phyloP scores from a whole-genome alignment of 495 filamentous ascomycete genomes.

The Xylaria venustula region DNA sequence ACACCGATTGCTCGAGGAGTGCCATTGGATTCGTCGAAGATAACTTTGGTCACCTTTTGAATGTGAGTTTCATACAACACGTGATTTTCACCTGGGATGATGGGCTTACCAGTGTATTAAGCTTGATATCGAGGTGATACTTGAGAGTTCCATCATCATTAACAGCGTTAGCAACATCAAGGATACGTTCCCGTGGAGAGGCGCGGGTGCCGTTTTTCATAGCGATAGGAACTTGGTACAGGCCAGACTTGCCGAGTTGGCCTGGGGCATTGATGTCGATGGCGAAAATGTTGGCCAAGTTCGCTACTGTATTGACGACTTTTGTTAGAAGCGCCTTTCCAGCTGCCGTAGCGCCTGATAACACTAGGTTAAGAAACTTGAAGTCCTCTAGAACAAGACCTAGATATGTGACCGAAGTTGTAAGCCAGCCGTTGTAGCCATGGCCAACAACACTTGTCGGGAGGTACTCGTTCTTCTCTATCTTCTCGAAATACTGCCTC shows the following conservation, averaged over 20 bases:
- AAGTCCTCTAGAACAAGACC: slow-evolving; percentile 42
- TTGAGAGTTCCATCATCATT: slow-evolving; percentile 52
- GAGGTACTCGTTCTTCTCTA: slow-evolving; percentile 55
- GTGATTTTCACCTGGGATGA: slow-evolving; percentile 25
- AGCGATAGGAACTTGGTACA: slow-evolving; percentile 44
- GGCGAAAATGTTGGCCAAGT: slow-evolving; percentile 36
- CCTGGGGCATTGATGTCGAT: slow-evolving; percentile 41
- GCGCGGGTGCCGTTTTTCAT: slow-evolving; percentile 45
- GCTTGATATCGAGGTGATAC: slow-evolving; percentile 57
- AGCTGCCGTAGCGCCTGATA: slow-evolving; percentile 40
- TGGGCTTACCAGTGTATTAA: slow-evolving; percentile 44
- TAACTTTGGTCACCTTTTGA: slow-evolving; percentile 53
- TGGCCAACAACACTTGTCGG: slow-evolving; percentile 48
- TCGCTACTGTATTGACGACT: slow-evolving; percentile 28
- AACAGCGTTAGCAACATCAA: slow-evolving; percentile 48
- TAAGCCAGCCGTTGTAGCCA: slow-evolving; percentile 52
- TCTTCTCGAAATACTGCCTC: slow-evolving; percentile 43
- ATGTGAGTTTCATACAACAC: slow-evolving; percentile 39
- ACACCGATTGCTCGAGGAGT: slow-evolving; percentile 59
- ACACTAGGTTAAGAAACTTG: slow-evolving; percentile 42
- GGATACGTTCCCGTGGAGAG: slow-evolving; percentile 53
- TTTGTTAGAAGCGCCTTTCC: slow-evolving; percentile 29
- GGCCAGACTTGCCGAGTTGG: slow-evolving; percentile 40
- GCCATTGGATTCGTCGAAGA: slow-evolving; percentile 43
- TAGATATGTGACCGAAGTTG: slow-evolving; percentile 40